Percentiles rank a stretch among this genome's conserved stretches.
Conservation (phyloP, 2,329 filamentous ascomycete species). For the Fusarium nygamai region DNA sequence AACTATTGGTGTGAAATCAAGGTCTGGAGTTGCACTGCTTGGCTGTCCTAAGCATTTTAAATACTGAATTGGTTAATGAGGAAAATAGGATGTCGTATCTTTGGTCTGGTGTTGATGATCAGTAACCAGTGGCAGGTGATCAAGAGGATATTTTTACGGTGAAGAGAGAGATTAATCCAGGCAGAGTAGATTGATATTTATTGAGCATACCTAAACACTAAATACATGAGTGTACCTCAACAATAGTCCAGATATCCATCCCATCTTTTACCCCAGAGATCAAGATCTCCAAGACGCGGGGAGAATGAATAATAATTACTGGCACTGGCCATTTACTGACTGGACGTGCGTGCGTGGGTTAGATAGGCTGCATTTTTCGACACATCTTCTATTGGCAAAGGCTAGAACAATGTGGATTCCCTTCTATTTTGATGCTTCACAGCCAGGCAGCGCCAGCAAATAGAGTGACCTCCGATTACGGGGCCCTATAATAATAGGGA, state of each 20-base stretch:
- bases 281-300: constrained; percentile 13
- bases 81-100: background rate
- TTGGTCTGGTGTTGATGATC: constrained; percentile 19
- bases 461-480: constrained; percentile 20
- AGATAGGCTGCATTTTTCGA: background rate
- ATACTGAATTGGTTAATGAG: background rate
- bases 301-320: constrained; percentile 23
- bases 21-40: background rate
- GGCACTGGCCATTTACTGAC: background rate
- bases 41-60: background rate
- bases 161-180: background rate
- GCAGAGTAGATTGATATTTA: background rate
- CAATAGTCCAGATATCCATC: background rate
- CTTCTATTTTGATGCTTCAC: background rate
- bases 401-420: constrained; percentile 37
- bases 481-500: background rate
- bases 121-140: background rate
- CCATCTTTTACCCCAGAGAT: constrained; percentile 34
- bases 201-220: background rate
- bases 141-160: background rate
- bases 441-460: background rate
- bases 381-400: constrained; percentile 20
- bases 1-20: constrained; percentile 4
- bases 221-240: background rate
- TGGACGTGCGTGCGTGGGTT: background rate